A percentile compares a stretch with the other conserved stretches of the same genome.
phyloP scores from a whole-genome alignment of 176 grass and related monocot species.

The Raddia guianensis region DNA sequence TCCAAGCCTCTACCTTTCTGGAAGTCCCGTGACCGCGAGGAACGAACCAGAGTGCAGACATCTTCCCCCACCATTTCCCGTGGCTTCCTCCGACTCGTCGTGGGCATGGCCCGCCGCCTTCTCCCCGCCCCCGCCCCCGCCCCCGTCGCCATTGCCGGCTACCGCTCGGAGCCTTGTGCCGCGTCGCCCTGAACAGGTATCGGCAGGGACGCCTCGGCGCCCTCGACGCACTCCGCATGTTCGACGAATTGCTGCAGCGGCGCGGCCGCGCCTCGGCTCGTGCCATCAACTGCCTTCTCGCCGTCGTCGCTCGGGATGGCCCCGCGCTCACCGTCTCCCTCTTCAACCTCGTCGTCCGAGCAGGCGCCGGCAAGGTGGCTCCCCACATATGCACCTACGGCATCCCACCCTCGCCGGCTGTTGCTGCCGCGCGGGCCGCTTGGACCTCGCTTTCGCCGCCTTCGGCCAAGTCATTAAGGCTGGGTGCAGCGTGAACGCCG shows the following conservation, averaged over 20 bases:
- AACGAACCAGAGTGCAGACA: too few species aligned
- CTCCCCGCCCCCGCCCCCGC: too few species aligned
- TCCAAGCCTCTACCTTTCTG: too few species aligned
- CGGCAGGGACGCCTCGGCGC: too few species aligned
- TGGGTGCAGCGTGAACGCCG: neutral
- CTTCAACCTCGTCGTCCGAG: neutral
- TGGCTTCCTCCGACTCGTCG: too few species aligned
- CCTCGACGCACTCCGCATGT: neutral
- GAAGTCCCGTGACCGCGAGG: too few species aligned
- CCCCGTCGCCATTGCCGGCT: too few species aligned
- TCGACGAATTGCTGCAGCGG: neutral
- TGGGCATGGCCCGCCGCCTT: too few species aligned
- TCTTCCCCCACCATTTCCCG: too few species aligned
- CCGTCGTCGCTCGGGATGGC: too few species aligned
- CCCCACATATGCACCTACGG: accelerated
- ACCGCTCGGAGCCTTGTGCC: too few species aligned
- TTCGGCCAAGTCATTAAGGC: neutral
- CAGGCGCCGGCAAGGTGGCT: neutral
- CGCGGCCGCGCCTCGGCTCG: neutral
- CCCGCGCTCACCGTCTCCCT: neutral
- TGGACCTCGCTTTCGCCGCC: neutral
- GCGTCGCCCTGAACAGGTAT: too few species aligned
- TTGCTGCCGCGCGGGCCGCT: neutral
- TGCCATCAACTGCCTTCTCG: neutral
- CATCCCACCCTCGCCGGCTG: neutral